phyloP scores from a whole-genome alignment of 2,329 filamentous ascomycete genomes.

The Sarocladium kiliense region DNA sequence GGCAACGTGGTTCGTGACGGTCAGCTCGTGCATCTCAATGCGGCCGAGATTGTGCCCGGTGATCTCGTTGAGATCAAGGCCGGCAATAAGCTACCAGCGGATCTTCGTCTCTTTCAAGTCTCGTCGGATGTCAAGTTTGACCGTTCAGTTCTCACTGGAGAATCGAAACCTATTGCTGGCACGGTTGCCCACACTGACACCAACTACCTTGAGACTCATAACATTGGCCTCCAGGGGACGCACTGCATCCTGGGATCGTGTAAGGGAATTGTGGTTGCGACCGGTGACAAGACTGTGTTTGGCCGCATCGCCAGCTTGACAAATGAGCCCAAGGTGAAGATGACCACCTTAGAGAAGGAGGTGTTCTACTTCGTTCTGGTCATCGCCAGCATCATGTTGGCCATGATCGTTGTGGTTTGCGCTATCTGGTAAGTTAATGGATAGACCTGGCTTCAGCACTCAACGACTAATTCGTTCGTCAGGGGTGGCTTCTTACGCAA shows the following conservation, averaged over 20 bases:
- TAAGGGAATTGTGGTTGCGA: conserved; percentile 64
- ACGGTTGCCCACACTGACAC: conserved; percentile 62
- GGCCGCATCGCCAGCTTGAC: conserved; percentile 70
- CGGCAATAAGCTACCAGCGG: conserved; percentile 70
- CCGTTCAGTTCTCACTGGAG: conserved; percentile 65
- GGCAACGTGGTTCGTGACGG: conserved; percentile 62
- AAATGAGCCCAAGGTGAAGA: conserved; percentile 59
- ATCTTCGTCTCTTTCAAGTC: conserved; percentile 64
- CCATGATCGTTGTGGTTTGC: conserved; percentile 60
- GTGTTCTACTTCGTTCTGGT: conserved; percentile 67
- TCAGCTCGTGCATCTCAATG: conserved; percentile 40
- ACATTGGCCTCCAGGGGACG: conserved; percentile 74
- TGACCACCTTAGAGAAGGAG: conserved; percentile 68
- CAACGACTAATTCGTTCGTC: neutral
- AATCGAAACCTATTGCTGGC: conserved; percentile 60
- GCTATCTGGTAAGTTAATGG: conserved; percentile 59
- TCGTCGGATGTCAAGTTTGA: conserved; percentile 69
- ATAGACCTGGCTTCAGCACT: conserved; percentile 13
- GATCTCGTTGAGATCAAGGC: conserved; percentile 64
- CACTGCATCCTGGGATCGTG: conserved; percentile 68
- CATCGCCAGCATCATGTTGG: conserved; percentile 62
- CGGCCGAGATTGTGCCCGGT: conserved; percentile 63
- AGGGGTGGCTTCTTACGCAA: conserved; percentile 67
- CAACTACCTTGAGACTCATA: conserved; percentile 73
- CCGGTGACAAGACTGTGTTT: conserved; percentile 69